Conservation (phyloP, 768 basidiomycete genomes). For the Auricularia sp. region DNA sequence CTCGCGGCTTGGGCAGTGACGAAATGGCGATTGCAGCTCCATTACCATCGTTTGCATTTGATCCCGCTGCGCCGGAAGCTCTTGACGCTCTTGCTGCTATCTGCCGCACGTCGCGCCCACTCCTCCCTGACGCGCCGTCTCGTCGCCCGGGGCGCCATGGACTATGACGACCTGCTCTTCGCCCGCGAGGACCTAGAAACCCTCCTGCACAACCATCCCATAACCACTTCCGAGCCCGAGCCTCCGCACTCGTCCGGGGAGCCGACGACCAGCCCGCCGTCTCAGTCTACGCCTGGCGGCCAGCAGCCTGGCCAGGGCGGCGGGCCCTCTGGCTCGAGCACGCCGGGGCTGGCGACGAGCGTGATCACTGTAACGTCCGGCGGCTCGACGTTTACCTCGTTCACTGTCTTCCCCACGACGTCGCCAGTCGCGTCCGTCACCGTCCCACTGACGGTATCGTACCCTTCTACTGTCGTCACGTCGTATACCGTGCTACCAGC, state of each 20-base stretch:
- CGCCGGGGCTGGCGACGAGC: not conserved
- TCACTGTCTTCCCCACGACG: not conserved
- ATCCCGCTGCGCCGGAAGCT: not conserved
- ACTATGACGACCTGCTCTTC: not conserved
- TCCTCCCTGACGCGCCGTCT: not conserved
- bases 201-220: not conserved
- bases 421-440: not conserved
- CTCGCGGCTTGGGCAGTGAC: too few species aligned
- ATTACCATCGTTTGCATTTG: too few species aligned
- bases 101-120: not conserved
- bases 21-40: too few species aligned
- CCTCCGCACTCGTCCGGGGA: not conserved
- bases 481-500: not conserved
- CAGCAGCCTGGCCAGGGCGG: not conserved
- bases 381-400: not conserved
- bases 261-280: not conserved
- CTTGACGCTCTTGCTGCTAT: not conserved
- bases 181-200: not conserved
- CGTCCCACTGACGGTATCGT: not conserved
- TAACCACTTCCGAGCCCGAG: not conserved
- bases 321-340: not conserved
- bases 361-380: not conserved
- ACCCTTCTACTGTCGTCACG: not conserved
- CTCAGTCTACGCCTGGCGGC: not conserved
- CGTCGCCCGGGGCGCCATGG: not conserved